Conservation (phyloP, 2,329 filamentous ascomycete genomes). For the Beauveria australis region DNA sequence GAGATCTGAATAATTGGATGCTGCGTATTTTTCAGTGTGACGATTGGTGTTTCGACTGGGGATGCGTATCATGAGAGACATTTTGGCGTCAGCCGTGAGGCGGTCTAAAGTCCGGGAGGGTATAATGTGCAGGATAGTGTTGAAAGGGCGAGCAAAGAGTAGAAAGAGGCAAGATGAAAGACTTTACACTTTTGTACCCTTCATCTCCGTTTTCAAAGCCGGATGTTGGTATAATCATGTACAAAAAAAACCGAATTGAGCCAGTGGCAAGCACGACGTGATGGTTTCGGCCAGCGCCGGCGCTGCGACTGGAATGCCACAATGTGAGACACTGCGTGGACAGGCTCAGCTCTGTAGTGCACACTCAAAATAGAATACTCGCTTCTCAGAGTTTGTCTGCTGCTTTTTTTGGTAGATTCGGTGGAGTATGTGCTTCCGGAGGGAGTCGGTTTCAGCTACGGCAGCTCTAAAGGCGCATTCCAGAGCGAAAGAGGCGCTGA, state of each 20-base stretch:
- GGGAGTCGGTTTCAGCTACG: not conserved
- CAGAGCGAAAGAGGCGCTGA: not conserved
- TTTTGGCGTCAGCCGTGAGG: not conserved
- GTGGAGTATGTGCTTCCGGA: not conserved
- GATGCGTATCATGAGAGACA: slow-evolving; percentile 8
- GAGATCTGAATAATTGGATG: not conserved
- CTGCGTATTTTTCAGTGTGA: not conserved
- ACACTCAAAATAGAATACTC: slow-evolving; percentile 1
- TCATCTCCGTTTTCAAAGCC: not conserved
- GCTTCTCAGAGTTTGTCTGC: not conserved
- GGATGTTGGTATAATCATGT: not conserved
- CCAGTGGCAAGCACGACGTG: not conserved
- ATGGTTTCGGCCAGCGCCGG: not conserved
- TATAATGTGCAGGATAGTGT: not conserved
- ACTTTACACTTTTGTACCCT: too few species aligned
- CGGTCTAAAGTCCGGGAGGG: too few species aligned
- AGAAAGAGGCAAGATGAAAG: not conserved
- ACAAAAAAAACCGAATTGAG: not conserved
- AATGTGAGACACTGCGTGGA: not conserved
- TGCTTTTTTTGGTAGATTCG: not conserved
- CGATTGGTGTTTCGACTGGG: not conserved
- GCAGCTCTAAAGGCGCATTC: not conserved
- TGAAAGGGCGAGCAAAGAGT: not conserved
- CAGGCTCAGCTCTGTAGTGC: not conserved
- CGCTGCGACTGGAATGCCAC: not conserved